A percentile compares a stretch with the other conserved stretches of the same genome.
These are phyloP conservation scores for Coniosporium tulheliwenetii DNA, from an alignment of 2,329 filamentous ascomycete species.

Conservation along the genomic window DNA sequence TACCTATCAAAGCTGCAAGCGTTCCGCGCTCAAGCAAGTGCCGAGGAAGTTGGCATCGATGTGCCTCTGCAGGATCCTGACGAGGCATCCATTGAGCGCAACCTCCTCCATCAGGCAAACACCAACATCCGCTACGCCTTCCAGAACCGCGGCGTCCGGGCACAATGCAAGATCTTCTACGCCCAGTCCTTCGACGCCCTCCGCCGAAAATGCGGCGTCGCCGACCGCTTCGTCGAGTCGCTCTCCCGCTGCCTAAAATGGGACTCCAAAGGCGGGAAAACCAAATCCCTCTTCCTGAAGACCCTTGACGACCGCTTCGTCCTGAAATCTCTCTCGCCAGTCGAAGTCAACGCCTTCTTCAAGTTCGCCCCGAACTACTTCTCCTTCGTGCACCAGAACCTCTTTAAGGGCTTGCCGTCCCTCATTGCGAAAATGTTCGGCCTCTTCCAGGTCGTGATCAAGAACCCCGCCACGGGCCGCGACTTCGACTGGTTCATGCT, in stretches of 20 bases:
- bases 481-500: constrained; percentile 92
- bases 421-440: constrained; percentile 99
- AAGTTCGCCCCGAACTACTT: constrained; percentile 96
- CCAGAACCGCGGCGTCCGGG: constrained; percentile 79
- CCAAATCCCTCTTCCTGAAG: constrained; percentile 92
- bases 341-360: constrained; percentile 88
- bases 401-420: constrained; percentile 84
- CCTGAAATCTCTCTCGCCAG: constrained; percentile 75
- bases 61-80: too few relatives aligned
- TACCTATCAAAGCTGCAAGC: constrained; percentile 66
- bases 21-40: constrained; percentile 30
- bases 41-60: constrained; percentile 26
- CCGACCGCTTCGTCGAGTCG: constrained; percentile 88
- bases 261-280: constrained; percentile 96
- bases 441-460: constrained; percentile 94
- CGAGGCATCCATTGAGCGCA: constrained; percentile 69
- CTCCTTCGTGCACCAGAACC: constrained; percentile 85
- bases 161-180: constrained; percentile 97
- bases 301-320: constrained; percentile 90
- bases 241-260: constrained; percentile 91
- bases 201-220: constrained; percentile 78
- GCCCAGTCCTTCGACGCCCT: constrained; percentile 96
- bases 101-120: constrained; percentile 67
- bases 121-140: constrained; percentile 96
- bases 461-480: constrained; percentile 77